Evolutionary conservation across 1,284 basidiomycete genomes (phyloP), one percentile per base, ranked within the genome.

Genomic region (Ceratobasidium papillatum): DNA sequence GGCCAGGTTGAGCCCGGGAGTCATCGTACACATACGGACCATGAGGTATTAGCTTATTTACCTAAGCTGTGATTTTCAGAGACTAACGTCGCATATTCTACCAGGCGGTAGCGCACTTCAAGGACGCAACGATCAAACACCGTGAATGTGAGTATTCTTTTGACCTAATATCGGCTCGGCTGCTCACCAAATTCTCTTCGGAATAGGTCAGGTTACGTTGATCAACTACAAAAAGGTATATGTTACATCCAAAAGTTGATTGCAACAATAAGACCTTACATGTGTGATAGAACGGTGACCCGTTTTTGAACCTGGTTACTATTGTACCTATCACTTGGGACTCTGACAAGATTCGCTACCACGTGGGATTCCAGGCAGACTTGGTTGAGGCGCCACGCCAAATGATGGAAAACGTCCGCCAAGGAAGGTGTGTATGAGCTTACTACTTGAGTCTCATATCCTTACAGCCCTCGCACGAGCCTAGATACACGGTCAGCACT

Each of bases 221-320:
- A 72, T 72, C 32, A 72, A 72, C 32, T 72, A 72, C 43, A 72
- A 72, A 54, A 72, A 72, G 32, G 68, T 56, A 58, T 59, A 19
- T 30, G n/a, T 32, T 45, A 36, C 27, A 8, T 34, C 22, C 22
- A 3, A 19, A n/a, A 11, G 27, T 54, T 27, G 2, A 11, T 5
- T 51, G 45, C 27, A 27, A 22, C 27, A n/a, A 19, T 25, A 2
- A 27, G 8, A 51, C 12, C 14, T 45, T 30, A 36, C 22, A 9
- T 14, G 3, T 49, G 41, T 22, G 25, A 2, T 61, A 72, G 68
- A 43, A 56, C 22, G 68, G 68, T 25, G 43, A 72, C 8, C 68
- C 68, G n/a, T 72, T 72, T 30, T 45, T 72, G 38, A 72, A 72
- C 38, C 32, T 72, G 36, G 68, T 72, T 27, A 72, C 68, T n/a